Base-by-base conservation (phyloP, 495 filamentous ascomycete species). In the Hapsidospora chrysogenum region DNA sequence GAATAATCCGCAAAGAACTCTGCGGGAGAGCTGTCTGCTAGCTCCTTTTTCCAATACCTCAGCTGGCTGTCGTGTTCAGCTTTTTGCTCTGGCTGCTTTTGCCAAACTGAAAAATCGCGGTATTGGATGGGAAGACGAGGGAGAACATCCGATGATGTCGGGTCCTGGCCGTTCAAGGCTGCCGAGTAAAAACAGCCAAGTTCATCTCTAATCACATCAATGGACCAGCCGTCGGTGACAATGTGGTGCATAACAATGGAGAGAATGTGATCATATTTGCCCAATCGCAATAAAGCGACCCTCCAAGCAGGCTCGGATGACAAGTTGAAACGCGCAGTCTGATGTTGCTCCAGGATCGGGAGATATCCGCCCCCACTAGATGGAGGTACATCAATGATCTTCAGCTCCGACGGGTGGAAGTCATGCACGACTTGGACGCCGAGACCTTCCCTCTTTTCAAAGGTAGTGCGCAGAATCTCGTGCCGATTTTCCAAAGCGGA, bases 241-340 rank as follows among this genome's bases (percentile, higher is more conserved):
- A 41, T 41, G 15, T 41, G 39, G 28, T 41, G 39, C 33, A 41
- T 41, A 14, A 41, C 39, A 26, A 41, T 41, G 9, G 39, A 41
- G 7, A 41, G 16, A 14, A 41, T 32, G 33, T 41, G 34, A 29
- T 41, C 39, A 21, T 41, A 16, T 36, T 33, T 31, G 22, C 29
- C 33, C 4, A 41, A 34, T 26, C 28, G 39, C 30, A 36, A 26
- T 22, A 41, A 4, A 11, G 34, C 22, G 31, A 36, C 34, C 33
- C 39, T 41, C 39, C 39, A 41, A 3, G 33, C 39, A 19, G 34
- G 27, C 25, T 41, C 39, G 18, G 33, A 36, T 31, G 19, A 13
- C 28, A 41, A 4, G 20, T 41, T 16, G 20, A 41, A 41, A 26
- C 33, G 39, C 22, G 33, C 26, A 2, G 21, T 36, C 33, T 36